phyloP scores from a whole-genome alignment of 2,329 filamentous ascomycete genomes.

The Cordyceps javanica region DNA sequence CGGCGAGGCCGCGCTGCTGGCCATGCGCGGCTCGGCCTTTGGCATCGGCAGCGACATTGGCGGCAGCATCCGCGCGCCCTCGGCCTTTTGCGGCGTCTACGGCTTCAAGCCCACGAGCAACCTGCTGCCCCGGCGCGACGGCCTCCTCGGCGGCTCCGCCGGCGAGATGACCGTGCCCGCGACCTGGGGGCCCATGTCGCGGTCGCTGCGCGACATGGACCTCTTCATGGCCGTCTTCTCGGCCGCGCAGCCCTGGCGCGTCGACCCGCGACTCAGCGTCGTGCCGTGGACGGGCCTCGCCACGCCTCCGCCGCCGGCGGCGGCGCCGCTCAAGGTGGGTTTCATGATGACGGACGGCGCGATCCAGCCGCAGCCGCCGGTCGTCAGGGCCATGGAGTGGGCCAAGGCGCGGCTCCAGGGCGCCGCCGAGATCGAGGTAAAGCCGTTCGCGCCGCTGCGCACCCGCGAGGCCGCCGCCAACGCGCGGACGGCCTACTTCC shows the following conservation, averaged over 20 bases:
- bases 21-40: slow-evolving; percentile 31
- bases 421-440: slow-evolving; percentile 24
- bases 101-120: slow-evolving; percentile 9
- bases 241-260: slow-evolving; percentile 21
- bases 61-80: slow-evolving; percentile 23
- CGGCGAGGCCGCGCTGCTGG: slow-evolving; percentile 39
- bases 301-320: neutral
- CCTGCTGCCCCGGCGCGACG: neutral
- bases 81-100: slow-evolving; percentile 8
- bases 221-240: slow-evolving; percentile 25
- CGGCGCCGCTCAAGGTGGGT: slow-evolving; percentile 32
- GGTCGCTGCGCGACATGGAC: slow-evolving; percentile 28
- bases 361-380: slow-evolving; percentile 33
- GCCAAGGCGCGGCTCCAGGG: slow-evolving; percentile 20
- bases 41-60: slow-evolving; percentile 35
- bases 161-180: slow-evolving; percentile 29
- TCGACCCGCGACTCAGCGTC: slow-evolving; percentile 26
- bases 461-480: slow-evolving; percentile 23
- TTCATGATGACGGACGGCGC: slow-evolving; percentile 34
- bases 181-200: slow-evolving; percentile 29
- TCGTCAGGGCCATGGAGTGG: slow-evolving; percentile 30
- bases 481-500: slow-evolving; percentile 39
- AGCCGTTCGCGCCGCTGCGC: slow-evolving; percentile 28
- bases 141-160: neutral
- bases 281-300: slow-evolving; percentile 27